A percentile compares a stretch with the other conserved stretches of the same genome.
Evolutionary conservation across 2,329 filamentous ascomycete genomes (phyloP).

Genomic region (Diaporthe caulivora): DNA sequence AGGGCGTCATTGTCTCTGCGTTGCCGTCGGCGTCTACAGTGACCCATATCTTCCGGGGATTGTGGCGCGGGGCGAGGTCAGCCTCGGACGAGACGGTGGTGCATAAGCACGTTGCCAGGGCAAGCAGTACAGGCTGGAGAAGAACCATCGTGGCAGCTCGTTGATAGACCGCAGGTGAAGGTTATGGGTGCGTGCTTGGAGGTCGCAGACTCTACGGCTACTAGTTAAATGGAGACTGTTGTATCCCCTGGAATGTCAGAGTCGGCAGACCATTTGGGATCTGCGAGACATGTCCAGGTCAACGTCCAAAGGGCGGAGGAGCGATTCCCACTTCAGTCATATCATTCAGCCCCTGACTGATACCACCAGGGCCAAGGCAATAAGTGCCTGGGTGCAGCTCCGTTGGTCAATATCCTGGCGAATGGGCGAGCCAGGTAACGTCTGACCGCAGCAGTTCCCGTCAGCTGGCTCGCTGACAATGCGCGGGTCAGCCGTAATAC

Average conservation of each 20-base stretch:
- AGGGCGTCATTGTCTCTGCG: constrained; percentile 47
- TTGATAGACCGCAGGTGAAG: neutral
- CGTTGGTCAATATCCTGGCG: neutral
- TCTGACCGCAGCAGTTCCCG: constrained; percentile 19
- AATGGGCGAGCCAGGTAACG: neutral
- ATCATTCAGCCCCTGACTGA: neutral
- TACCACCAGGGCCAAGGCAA: neutral
- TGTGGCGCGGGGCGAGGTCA: constrained; percentile 39
- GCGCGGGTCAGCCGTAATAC: neutral
- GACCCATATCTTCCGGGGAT: constrained; percentile 55
- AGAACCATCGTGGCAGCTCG: neutral
- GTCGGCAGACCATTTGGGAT: neutral
- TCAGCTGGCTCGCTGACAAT: constrained; percentile 20
- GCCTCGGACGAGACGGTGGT: neutral
- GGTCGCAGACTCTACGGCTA: neutral
- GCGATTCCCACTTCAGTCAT: neutral
- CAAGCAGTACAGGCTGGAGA: neutral
- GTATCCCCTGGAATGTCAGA: constrained; percentile 10
- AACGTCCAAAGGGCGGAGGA: neutral
- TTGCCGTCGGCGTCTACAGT: constrained; percentile 47
- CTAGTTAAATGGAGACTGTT: neutral
- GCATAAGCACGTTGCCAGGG: constrained; percentile 55
- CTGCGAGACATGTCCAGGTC: constrained; percentile 9
- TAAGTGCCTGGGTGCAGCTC: neutral
- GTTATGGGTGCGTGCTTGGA: too few relatives aligned